Percentiles rank a stretch among this genome's conserved stretches.
Conservation (phyloP, 2,329 filamentous ascomycete genomes). For the Microsporum canis region DNA sequence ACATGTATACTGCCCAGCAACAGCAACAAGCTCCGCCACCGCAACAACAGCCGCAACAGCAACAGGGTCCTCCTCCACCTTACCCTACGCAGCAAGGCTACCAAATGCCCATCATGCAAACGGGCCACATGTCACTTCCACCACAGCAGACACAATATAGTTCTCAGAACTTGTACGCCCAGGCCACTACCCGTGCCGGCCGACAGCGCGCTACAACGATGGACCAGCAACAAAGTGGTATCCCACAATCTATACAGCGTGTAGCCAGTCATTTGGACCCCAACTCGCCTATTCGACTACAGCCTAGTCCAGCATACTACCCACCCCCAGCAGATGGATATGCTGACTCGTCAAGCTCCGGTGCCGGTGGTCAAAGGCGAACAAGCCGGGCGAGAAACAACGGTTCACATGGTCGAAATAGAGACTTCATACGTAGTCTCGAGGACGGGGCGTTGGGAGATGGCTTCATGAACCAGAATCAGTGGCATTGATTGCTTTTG, state of each 20-base stretch:
- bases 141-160: conserved; percentile 61
- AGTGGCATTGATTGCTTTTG: conserved; percentile 46
- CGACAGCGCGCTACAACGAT: conserved; percentile 90
- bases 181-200: conserved; percentile 63
- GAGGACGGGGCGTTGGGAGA: conserved; percentile 93
- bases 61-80: conserved; percentile 64
- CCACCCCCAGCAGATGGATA: conserved; percentile 81
- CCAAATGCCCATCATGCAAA: conserved; percentile 59
- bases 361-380: conserved; percentile 55
- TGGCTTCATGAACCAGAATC: conserved; percentile 58
- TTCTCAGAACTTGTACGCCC: conserved; percentile 60
- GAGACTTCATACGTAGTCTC: conserved; percentile 88
- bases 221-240: conserved; percentile 87
- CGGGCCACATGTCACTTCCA: conserved; percentile 53
- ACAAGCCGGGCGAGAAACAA: conserved; percentile 56
- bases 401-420: conserved; percentile 36
- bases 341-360: conserved; percentile 47
- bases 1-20: conserved; percentile 60
- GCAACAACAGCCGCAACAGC: conserved; percentile 46
- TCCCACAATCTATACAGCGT: conserved; percentile 82
- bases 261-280: conserved; percentile 95
- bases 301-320: conserved; percentile 95
- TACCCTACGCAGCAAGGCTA: conserved; percentile 68
- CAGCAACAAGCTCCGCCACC: conserved; percentile 68
- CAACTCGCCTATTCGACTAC: conserved; percentile 81